phyloP scores from a whole-genome alignment of 164 flowering plant genomes.

The Sextonia rubra region DNA sequence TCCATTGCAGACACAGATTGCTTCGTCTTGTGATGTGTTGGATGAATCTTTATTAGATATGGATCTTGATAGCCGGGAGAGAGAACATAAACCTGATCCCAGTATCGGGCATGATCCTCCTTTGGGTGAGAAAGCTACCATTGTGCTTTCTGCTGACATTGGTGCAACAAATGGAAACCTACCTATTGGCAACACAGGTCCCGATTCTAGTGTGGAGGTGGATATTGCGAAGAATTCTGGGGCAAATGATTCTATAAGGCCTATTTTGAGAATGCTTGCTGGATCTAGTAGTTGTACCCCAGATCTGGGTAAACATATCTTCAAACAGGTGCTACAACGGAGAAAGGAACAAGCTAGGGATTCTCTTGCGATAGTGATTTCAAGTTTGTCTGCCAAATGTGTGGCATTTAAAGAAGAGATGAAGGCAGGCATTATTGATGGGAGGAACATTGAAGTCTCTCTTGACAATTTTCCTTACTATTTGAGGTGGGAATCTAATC shows the following conservation, averaged over 20 bases:
- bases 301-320: constrained; percentile 40
- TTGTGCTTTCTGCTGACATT: constrained; percentile 21
- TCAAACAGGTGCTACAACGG: constrained; percentile 53
- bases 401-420: constrained; percentile 64
- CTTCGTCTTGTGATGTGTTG: constrained; percentile 34
- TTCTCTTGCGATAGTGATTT: constrained; percentile 45
- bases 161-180: constrained; percentile 37
- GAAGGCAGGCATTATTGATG: constrained; percentile 61
- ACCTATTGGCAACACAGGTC: constrained; percentile 28
- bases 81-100: constrained; percentile 36
- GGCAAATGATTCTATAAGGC: constrained; percentile 44
- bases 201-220: constrained; percentile 47
- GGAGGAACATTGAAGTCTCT: constrained; percentile 52
- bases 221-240: constrained; percentile 44
- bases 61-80: constrained; percentile 54
- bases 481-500: constrained; percentile 41
- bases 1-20: constrained; percentile 35
- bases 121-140: constrained; percentile 27
- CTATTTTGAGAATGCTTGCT: constrained; percentile 40
- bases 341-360: constrained; percentile 52
- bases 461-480: constrained; percentile 78
- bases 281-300: constrained; percentile 30
- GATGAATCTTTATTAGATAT: constrained; percentile 20
- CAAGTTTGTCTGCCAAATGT: constrained; percentile 46
- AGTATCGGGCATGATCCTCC: constrained; percentile 5